Evolutionary conservation across 257 asterid species (phyloP), one percentile per base, ranked within the genome.

Genomic region (Solanum arcanum): DNA sequence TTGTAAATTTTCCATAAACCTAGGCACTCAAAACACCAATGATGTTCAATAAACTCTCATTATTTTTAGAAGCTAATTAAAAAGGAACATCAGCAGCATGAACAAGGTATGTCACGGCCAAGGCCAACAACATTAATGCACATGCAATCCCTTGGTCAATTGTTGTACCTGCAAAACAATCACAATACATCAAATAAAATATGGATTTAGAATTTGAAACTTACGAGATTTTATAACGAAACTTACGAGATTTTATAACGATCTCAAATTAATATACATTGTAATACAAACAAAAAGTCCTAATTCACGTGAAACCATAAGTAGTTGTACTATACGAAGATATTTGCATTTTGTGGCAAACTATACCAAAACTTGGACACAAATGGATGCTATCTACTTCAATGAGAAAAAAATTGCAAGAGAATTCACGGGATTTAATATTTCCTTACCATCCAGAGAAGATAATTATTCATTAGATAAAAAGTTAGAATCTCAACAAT

Each of bases 91-190:
- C 98, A 83, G 90, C 86, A 83, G 90, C 60, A 92, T 93, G 97
- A 86, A 94, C 92, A 33, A 93, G 90, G 66, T 94, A 94, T 4
- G 95, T 93, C 29, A 94, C 90, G 86, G 86, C 94, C 92, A 94
- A 90, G 46, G 97, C 97, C 88, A 93, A 69, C 81, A 92, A 83
- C 95, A 94, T 92, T 37, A 94, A 91, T 60, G 87, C 78, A 78
- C 91, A 93, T 16, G 94, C 97, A 29, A 94, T 88, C 1, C 95
- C 92, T 87, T 93, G 97, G 87, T 94, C 95, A 83, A 93, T 91
- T 49, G 95, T 74, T 21, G 94, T 92, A 27, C 95, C 95, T 93
- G 86, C 21, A 56, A 46, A 25, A 35, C 33, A 25, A 15, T 73
- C 47, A 10, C 27, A 49, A 46, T 42, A 14, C 23, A 44, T 15